Base-by-base conservation (phyloP, 1,284 basidiomycete species). In the Gyrodon tennesseensis region DNA sequence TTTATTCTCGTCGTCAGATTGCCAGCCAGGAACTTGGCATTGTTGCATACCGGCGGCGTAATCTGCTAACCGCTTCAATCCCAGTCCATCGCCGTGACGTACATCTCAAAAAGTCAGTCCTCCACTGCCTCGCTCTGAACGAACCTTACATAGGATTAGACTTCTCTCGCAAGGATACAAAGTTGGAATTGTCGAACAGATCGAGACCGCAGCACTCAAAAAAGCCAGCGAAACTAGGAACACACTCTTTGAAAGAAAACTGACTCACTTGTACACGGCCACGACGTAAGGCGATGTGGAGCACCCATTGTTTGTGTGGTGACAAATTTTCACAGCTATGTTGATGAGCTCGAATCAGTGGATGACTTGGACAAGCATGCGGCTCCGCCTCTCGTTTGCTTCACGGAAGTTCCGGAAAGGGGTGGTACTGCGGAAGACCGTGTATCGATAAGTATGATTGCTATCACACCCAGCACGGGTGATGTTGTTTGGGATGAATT, bases 131-230 rank as follows among this genome's bases (percentile, higher is more conserved):
- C 13, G 49, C 31, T 27, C 37, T 57, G 43, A 44, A 25, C 40
- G 41, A 51, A 29, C 56, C 55, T 67, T 18, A 56, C 48, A 34
- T 21, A 23, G 23, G 27, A 54, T 37, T 58, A 95, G 93, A 69
- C 83, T 98, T 41, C 84, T 98, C 51, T 89, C 91, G 1, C 85
- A 89, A 61, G 96, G 96, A 0, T 84, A 94, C 76, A 93, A 94
- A 77, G 86, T 99, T 57, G 96, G 96, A 16, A 87, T 99, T 18
- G 89, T 97, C 2, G 85, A 89, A n/a, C 96, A 98, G 76, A 87
- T 84, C 6, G 96, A 99, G 78, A 98, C 96, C 0, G 93, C 96
- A 1, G 96, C 96, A 0, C 82, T 99, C 60, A 98, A 99, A 80
- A 97, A 96, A 76, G 88, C 84, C 6, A 85, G 94, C 63, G 92